phyloP scores from a whole-genome alignment of 164 flowering plant species.

The Magnolia changhungtana region DNA sequence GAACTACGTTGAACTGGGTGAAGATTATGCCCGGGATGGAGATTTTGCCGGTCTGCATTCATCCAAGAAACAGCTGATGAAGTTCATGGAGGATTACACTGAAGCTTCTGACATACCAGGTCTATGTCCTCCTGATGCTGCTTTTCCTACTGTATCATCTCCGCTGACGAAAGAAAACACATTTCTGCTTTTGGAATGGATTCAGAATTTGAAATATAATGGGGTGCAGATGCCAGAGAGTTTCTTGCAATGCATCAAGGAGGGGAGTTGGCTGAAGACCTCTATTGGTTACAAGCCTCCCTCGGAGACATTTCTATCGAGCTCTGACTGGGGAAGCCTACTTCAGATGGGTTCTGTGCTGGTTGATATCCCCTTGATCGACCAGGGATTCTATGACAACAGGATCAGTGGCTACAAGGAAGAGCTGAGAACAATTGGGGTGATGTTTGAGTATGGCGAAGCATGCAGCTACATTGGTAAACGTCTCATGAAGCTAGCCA shows the following conservation, averaged over 20 bases:
- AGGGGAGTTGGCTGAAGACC: conserved; percentile 57
- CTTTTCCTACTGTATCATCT: conserved; percentile 33
- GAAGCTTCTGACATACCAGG: conserved; percentile 59
- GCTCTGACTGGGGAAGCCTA: conserved; percentile 37
- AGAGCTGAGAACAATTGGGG: conserved; percentile 53
- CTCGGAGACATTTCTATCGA: conserved; percentile 40
- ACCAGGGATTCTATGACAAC: conserved; percentile 42
- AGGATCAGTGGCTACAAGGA: conserved; percentile 32
- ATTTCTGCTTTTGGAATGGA: conserved; percentile 53
- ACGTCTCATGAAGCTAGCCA: conserved; percentile 52
- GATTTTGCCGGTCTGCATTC: conserved; percentile 34
- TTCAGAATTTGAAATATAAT: conserved; percentile 21
- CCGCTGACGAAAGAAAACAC: conserved; percentile 52
- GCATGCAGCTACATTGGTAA: conserved; percentile 58
- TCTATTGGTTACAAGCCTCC: conserved; percentile 47
- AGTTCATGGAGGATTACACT: conserved; percentile 28
- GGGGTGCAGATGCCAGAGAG: conserved; percentile 23
- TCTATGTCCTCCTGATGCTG: conserved; percentile 49
- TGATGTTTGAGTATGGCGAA: conserved; percentile 48
- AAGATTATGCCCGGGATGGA: conserved; percentile 39
- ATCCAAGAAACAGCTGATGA: conserved; percentile 21
- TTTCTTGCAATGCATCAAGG: conserved; percentile 44
- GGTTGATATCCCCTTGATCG: conserved; percentile 66
- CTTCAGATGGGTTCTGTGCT: conserved; percentile 49
- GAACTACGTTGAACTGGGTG: conserved; percentile 45